Evolutionary conservation across 2,329 filamentous ascomycete genomes (phyloP), one percentile per base, ranked within the genome.

Genomic region (Mycocentrospora acerina): DNA sequence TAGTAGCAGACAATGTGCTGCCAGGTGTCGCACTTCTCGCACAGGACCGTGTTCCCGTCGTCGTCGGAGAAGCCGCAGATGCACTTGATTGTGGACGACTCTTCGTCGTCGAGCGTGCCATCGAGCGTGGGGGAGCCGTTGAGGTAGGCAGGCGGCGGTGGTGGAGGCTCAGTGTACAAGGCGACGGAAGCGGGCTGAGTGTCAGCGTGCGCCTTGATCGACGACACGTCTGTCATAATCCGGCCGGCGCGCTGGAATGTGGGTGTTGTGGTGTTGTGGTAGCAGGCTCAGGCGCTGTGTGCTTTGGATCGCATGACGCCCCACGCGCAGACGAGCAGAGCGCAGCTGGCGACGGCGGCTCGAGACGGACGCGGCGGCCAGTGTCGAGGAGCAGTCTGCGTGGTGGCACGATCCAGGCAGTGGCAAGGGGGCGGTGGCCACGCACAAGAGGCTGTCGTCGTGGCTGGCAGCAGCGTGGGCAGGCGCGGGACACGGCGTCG

Each of bases 1-100:
- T 97, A 97, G 71, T 95, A 97, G 71, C 93, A 98, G 65, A 90
- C 85, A 59, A 95, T 95, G 70, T 98, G 93, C 71, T 98, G 93
- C 93, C 93, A 98, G 33, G 90, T 93, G 66, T 95, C 88, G 76
- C 93, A 98, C 42, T 78, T 81, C 66, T 97, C 93, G 77, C 93
- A 98, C 70, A 90, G 89, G 47, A 98, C 94, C 44, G 93, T 98
- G 70, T 88, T 91, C 70, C 93, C 93, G 75, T 98, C 93, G 76
- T 98, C 93, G 74, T 95, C 90, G 67, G 82, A 75, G 70, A 86
- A 96, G 67, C 83, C 83, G 73, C 93, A 98, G 58, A 97, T 95
- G 79, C 93, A 98, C 77, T 94, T 95, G 74, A 97, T 96, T 43
- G 88, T 94, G 69, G 94, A 95, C 13, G 86, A 86, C 69, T 91